Conservation (phyloP, 768 basidiomycete genomes). For the Chalciporus sphaerocephalus region DNA sequence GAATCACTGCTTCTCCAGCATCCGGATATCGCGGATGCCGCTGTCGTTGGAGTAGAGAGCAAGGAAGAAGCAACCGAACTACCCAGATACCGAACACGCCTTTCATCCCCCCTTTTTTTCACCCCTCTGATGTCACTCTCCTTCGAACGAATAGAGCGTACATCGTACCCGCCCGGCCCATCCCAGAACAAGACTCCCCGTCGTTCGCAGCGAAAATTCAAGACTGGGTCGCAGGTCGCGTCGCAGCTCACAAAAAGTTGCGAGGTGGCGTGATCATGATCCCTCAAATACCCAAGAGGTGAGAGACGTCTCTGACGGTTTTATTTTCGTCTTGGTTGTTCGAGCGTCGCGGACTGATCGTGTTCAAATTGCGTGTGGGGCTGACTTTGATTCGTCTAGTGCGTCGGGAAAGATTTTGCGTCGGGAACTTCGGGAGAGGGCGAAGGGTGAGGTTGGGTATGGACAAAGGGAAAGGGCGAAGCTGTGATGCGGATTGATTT, state of each 20-base stretch:
- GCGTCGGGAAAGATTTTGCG: slow-evolving; percentile 87
- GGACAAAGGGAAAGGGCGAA: slow-evolving; percentile 23
- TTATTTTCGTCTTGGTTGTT: background rate
- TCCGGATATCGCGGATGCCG: slow-evolving; percentile 71
- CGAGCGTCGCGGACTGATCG: too few relatives aligned
- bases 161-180: slow-evolving; percentile 33
- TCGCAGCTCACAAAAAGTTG: slow-evolving; percentile 73
- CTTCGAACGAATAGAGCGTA: slow-evolving; percentile 47
- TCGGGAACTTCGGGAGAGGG: slow-evolving; percentile 65
- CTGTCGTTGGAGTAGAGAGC: slow-evolving; percentile 72
- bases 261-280: slow-evolving; percentile 68
- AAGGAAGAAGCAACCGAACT: slow-evolving; percentile 73
- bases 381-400: slow-evolving; percentile 39
- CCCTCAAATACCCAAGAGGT: slow-evolving; percentile 39
- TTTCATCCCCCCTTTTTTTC: background rate
- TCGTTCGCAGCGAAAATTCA: slow-evolving; percentile 49
- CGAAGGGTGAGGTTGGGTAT: slow-evolving; percentile 47
- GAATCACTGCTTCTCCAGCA: slow-evolving; percentile 73
- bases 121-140: background rate
- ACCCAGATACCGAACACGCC: slow-evolving; percentile 46
- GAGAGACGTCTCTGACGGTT: too few relatives aligned
- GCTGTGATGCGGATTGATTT: too few relatives aligned
- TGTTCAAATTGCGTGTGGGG: background rate
- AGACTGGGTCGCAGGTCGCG: slow-evolving; percentile 63
- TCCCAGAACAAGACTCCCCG: slow-evolving; percentile 16